Base-by-base conservation (phyloP, 139 green algal genomes). In the Closterium sp. region DNA sequence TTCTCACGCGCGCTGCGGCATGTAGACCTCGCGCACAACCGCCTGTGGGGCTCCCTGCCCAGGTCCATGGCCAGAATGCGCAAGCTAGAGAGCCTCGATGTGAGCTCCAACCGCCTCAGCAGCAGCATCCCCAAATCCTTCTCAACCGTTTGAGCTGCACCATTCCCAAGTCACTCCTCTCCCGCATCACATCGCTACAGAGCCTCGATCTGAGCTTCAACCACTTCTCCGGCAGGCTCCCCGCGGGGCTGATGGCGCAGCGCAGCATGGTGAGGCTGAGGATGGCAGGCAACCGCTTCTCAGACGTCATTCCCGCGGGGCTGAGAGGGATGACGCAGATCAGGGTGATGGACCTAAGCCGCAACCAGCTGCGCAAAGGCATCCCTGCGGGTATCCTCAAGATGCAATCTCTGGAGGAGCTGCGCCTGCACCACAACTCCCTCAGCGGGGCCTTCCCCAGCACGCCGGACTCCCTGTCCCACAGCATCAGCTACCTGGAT, bases 151-250 rank as follows among this genome's bases (percentile, higher is more conserved):
- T 7, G 5, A 87, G 9, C 42, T 30, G 90, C 17, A 21, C 84
- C 31, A 79, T 93, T 19, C 90, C 90, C 31, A 31, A 85, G 2
- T 21, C 45, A n/a, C 42, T 7, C 29, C 22, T 93, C 50, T 28
- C n/a, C 87, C n/a, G 17, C 42, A n/a, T 28, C 9, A 70, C 1
- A 1, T 4, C 19, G 2, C 29, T 93, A 0, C 5, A 29, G 4
- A 34, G 21, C 31, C 85, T 93, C 28, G 79, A 93, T 27, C 90
- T 93, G 70, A 90, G 28, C 62, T 31, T 32, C 85, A 93, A 93
- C 85, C 28, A 34, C 90, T 90, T 93, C 31, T 70, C 29, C 42
- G 84, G 90, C 17, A 21, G 2, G 9, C 31, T 93, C 42, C 90
- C 90, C 31, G 17, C 6, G 87, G 29, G 87, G 9, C 29, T 73